Percentiles rank a stretch among this genome's conserved stretches.
phyloP scores from a whole-genome alignment of 805 yeast species.

The Teunomyces funiuensis region DNA sequence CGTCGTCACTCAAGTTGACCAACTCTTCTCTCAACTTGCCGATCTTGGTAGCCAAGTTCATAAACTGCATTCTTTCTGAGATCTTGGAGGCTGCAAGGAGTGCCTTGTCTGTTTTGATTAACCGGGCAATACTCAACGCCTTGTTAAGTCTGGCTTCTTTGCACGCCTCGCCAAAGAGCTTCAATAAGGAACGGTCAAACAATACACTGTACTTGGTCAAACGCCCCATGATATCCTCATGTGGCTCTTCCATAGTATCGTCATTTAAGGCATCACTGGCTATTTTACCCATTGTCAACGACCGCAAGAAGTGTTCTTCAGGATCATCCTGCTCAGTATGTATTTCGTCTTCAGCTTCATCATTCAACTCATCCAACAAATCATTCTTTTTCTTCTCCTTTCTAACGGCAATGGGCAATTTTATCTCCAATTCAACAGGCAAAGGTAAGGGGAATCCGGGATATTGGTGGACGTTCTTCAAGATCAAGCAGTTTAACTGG shows the following conservation, averaged over 20 bases:
- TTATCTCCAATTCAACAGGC: constrained; percentile 73
- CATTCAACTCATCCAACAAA: constrained; percentile 25
- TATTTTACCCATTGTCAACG: constrained; percentile 59
- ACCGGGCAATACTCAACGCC: constrained; percentile 67
- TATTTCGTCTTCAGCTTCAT: constrained; percentile 26
- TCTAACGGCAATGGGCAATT: constrained; percentile 54
- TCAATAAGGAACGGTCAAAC: constrained; percentile 76
- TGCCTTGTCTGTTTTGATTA: constrained; percentile 75
- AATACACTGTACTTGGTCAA: constrained; percentile 51
- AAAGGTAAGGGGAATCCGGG: constrained; percentile 86
- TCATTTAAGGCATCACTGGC: constrained; percentile 52
- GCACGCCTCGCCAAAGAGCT: constrained; percentile 74
- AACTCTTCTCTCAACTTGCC: constrained; percentile 38
- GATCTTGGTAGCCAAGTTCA: constrained; percentile 37
- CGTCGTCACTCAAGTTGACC: constrained; percentile 19
- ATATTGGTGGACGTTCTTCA: constrained; percentile 60
- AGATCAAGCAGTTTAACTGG: constrained; percentile 68
- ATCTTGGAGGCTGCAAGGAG: constrained; percentile 81
- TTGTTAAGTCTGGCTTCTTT: constrained; percentile 59
- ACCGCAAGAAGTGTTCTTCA: constrained; percentile 65
- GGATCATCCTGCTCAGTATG: constrained; percentile 38
- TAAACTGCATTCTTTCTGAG: constrained; percentile 60
- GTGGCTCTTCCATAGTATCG: constrained; percentile 26
- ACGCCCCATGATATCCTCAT: constrained; percentile 47
- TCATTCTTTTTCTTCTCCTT: constrained; percentile 22